phyloP scores from a whole-genome alignment of 768 basidiomycete species.

The Russula virescens region DNA sequence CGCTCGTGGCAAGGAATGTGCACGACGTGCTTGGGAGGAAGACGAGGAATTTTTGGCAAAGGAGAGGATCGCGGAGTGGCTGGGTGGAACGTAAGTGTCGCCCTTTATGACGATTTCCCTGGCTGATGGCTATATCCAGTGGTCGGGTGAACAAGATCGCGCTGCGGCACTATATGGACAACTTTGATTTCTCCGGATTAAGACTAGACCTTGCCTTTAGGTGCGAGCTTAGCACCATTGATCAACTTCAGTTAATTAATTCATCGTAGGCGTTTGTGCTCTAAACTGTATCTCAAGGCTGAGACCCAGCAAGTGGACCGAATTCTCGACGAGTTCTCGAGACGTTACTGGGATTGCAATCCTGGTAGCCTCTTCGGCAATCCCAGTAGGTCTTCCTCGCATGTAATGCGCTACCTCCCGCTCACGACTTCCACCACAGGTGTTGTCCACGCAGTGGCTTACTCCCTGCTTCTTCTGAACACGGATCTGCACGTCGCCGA shows the following conservation, averaged over 20 bases:
- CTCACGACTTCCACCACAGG: conserved; percentile 39
- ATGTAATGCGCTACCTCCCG: conserved; percentile 8
- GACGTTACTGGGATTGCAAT: conserved; percentile 90
- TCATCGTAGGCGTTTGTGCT: conserved; percentile 66
- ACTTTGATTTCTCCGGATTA: conserved; percentile 81
- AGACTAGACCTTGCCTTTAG: conserved; percentile 88
- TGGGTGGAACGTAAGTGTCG: conserved; percentile 82
- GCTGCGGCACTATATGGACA: conserved; percentile 74
- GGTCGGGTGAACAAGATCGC: conserved; percentile 69
- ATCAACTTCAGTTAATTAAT: neutral
- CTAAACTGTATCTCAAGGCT: conserved; percentile 87
- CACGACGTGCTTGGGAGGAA: conserved; percentile 76
- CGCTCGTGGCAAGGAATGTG: conserved; percentile 61
- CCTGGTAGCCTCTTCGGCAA: conserved; percentile 74
- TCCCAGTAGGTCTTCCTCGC: conserved; percentile 52
- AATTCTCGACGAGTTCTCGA: conserved; percentile 87
- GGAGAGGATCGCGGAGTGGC: conserved; percentile 95
- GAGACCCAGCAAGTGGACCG: conserved; percentile 98
- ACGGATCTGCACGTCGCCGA: conserved; percentile 98
- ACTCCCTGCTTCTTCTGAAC: conserved; percentile 89
- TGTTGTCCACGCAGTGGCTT: conserved; percentile 91
- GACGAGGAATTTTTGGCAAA: conserved; percentile 78
- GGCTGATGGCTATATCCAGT: conserved; percentile 37
- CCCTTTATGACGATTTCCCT: neutral
- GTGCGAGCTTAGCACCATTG: conserved; percentile 34